Conservation (phyloP, 768 basidiomycete species). For the Tulasnella sp. region DNA sequence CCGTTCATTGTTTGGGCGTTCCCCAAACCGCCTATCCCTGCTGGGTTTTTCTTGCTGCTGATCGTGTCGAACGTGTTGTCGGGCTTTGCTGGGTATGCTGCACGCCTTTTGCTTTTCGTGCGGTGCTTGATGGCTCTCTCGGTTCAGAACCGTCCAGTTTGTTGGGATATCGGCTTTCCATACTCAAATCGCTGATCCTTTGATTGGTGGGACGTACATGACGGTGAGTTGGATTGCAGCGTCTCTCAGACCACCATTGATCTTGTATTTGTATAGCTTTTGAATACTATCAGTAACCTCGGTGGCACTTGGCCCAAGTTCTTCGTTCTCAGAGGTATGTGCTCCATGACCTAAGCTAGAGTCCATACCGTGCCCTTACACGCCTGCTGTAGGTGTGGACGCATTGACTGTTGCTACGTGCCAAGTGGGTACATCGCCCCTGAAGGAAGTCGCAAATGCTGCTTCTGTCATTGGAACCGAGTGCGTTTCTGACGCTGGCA, state of each 20-base stretch:
- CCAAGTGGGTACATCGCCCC: conserved; percentile 39
- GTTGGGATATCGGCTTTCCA: conserved; percentile 99
- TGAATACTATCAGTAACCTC: conserved; percentile 93
- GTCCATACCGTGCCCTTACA: no score
- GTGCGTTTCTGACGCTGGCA: conserved; percentile 89
- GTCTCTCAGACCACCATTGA: neutral
- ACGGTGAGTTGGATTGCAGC: conserved; percentile 48
- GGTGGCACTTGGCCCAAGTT: conserved; percentile 98
- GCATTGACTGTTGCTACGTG: conserved; percentile 77
- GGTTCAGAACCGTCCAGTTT: conserved; percentile 84
- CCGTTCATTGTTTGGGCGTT: conserved; percentile 75
- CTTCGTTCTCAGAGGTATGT: conserved; percentile 79
- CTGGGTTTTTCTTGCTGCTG: conserved; percentile 63
- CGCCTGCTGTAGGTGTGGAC: conserved; percentile 62
- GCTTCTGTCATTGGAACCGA: conserved; percentile 45
- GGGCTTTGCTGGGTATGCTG: conserved; percentile 69
- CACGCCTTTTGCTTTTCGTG: neutral
- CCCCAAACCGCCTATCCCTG: conserved; percentile 55
- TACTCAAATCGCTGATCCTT: conserved; percentile 85
- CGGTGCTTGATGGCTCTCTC: neutral
- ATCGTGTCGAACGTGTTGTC: conserved; percentile 70
- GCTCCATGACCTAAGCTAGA: no score
- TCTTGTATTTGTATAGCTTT: conserved; percentile 38
- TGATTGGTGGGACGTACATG: conserved; percentile 99
- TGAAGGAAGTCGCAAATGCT: conserved; percentile 10